Base-by-base conservation (phyloP, 2,329 filamentous ascomycete species). In the Cordyceps cateniannulata region DNA sequence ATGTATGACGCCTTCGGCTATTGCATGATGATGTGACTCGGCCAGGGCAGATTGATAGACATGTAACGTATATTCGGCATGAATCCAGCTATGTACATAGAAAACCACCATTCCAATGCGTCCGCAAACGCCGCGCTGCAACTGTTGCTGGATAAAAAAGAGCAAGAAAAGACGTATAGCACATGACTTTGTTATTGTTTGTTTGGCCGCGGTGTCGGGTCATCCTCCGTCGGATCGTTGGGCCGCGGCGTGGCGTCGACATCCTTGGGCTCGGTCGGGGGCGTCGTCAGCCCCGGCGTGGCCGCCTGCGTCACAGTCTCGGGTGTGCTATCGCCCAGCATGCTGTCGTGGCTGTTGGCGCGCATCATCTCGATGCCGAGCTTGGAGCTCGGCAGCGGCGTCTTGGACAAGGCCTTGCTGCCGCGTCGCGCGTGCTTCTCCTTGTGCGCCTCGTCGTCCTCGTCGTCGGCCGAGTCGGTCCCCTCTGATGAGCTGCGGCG, bases 341-440 rank as follows among this genome's bases (percentile, higher is more conserved):
- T 84, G 69, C 93, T 96, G 53, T 96, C 93, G 67, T 93, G 89
- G 69, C 91, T 96, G 72, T 96, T 96, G 22, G 93, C 96, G 52
- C 93, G 86, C 91, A 97, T 93, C 93, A 98, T 97, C 73, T 98
- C 93, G 54, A 92, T 95, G 1, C 92, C 92, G 2, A 98, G 83
- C 73, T 96, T 97, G 0, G 92, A 96, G 59, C 88, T 90, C 14
- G 89, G 88, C 25, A 90, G 81, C 42, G 80, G 79, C 18, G 77
- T 75, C 65, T 86, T 85, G 42, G 68, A 65, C 57, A 71, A 62
- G 10, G 72, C 69, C 59, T 75, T 74, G 66, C 71, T 75, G 60
- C 70, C 69, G 25, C 73, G 78, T 42, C 83, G 78, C 45, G 77
- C 72, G 73, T 88, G 74, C 76, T 72, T 73, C 9, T 75, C 73